Evolutionary conservation across 805 yeast species (phyloP).

Genomic region (Ogataea minuta): DNA sequence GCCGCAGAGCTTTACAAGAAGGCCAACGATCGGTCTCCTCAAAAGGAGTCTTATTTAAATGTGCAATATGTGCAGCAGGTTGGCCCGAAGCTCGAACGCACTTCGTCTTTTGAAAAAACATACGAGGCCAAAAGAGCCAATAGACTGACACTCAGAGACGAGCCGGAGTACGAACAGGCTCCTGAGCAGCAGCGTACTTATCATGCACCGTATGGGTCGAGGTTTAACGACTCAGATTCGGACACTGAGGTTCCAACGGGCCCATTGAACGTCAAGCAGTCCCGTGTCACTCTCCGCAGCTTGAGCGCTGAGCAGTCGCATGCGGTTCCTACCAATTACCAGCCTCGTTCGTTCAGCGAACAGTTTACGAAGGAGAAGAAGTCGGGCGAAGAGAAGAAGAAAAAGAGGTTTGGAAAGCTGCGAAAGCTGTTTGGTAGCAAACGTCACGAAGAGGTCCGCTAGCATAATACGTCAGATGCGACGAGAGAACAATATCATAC

Average conservation of each 20-base stretch:
- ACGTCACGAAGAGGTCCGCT: too few relatives aligned
- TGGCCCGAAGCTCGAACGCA: constrained; percentile 27
- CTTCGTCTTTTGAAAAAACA: constrained; percentile 59
- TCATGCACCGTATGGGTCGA: constrained; percentile 41
- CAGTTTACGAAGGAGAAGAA: constrained; percentile 15
- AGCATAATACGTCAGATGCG: too few relatives aligned
- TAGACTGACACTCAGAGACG: constrained; percentile 28
- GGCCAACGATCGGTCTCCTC: constrained; percentile 38
- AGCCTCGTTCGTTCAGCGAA: constrained; percentile 29
- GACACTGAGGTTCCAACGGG: constrained; percentile 28
- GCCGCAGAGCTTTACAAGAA: constrained; percentile 57
- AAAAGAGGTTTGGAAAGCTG: constrained; percentile 34
- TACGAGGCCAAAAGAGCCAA: constrained; percentile 32
- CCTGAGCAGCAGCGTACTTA: constrained; percentile 6
- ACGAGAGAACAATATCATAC: too few relatives aligned
- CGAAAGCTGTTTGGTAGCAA: constrained; percentile 35
- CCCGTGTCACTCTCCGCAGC: constrained; percentile 27
- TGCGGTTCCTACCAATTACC: constrained; percentile 5
- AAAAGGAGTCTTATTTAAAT: constrained; percentile 17
- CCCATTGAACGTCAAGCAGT: constrained; percentile 17
- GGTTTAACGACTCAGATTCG: constrained; percentile 65
- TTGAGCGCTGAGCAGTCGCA: constrained; percentile 21
- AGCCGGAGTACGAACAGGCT: constrained; percentile 10
- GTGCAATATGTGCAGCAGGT: constrained; percentile 34
- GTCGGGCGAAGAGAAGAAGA: constrained; percentile 29